Evolutionary conservation across 192 early-diverging fungal species (phyloP), one percentile per base, ranked within the genome.

Genomic region (Spizellomyces sp.): DNA sequence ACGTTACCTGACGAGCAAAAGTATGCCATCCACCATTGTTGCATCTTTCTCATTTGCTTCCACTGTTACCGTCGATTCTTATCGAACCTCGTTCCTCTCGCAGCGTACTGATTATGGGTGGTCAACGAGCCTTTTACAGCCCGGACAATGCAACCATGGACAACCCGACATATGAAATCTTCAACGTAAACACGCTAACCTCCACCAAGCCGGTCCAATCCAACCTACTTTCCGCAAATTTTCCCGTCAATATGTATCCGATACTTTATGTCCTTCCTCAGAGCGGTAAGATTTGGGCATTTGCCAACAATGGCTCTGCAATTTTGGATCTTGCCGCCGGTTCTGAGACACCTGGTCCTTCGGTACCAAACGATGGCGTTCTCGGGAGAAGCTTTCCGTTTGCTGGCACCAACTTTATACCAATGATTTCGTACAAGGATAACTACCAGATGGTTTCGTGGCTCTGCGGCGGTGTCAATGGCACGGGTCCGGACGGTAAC

Each of bases 381-480:
- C 60, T 71, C 61, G 70, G 70, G 5, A 59, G 70, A 9, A 63
- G 60, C 21, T 71, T 71, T 59, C 70, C 75, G 19, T 68, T 72
- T 59, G 48, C 80, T 4, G 75, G 75, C 6, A 75, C 77, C 9
- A 60, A 69, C 42, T 75, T 72, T 48, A 4, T 81, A n/a, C 74
- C 75, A 0, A 76, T 75, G 48, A 58, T 79, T 44, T 72, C 65
- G 12, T 48, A 48, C 2, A 17, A 21, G 9, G 62, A 48, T 48
- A 58, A 72, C 22, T 81, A 76, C 68, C 67, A 67, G 10, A 70
- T 71, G 45, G 65, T 59, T 10, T 60, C 78, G 63, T 62, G 74
- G 70, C 36, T 81, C 48, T 81, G 80, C 68, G 80, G 80, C 10
- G 80, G 80, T 36, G 72, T 70, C 27, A 71, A 76, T 19, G 43